Conservation (phyloP, 2,329 filamentous ascomycete genomes). For the Xylaria sp. region DNA sequence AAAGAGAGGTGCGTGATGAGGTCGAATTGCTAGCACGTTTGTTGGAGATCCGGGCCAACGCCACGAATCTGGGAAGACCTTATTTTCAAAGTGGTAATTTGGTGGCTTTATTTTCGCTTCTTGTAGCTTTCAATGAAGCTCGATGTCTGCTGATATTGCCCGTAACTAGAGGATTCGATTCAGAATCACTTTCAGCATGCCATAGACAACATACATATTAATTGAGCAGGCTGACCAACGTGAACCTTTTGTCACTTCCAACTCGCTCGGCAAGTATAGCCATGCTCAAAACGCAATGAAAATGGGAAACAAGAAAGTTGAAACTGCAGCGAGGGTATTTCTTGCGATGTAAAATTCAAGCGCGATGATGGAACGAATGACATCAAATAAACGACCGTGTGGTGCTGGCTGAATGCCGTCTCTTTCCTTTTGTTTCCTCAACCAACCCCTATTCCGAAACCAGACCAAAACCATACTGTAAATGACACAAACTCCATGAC, state of each 20-base stretch:
- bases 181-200: constrained; percentile 7
- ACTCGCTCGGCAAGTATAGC: constrained; percentile 14
- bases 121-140: constrained; percentile 1
- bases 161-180: not conserved
- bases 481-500: constrained; percentile 43
- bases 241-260: not conserved
- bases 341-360: constrained; percentile 40
- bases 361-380: constrained; percentile 36
- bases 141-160: not conserved
- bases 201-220: constrained; percentile 27
- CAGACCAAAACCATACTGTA: constrained; percentile 36
- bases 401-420: constrained; percentile 37
- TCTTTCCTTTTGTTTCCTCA: constrained; percentile 39
- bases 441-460: constrained; percentile 35
- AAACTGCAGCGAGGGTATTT: constrained; percentile 49
- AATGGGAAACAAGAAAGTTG: constrained; percentile 31
- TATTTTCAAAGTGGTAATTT: not conserved
- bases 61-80: not conserved
- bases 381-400: constrained; percentile 44
- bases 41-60: not conserved
- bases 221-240: constrained; percentile 1
- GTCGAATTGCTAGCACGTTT: no score
- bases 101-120: not conserved
- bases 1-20: no score
- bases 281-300: constrained; percentile 19